phyloP scores from a whole-genome alignment of 2,329 filamentous ascomycete genomes.

The Fusarium citri region DNA sequence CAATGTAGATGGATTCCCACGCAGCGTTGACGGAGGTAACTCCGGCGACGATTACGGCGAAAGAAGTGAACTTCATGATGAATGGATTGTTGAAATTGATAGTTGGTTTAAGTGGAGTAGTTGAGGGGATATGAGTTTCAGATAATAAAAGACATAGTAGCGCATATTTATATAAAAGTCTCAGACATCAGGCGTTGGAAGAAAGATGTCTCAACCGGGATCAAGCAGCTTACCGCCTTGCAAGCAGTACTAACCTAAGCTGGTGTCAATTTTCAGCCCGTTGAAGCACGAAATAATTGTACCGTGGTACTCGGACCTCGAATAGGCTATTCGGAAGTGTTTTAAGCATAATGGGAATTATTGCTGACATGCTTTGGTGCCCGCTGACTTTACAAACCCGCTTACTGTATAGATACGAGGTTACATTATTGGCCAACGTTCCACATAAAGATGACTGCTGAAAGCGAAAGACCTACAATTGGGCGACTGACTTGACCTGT shows the following conservation, averaged over 20 bases:
- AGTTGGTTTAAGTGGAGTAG: too few relatives aligned
- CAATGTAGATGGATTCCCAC: background rate
- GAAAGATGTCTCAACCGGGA: rapidly evolving
- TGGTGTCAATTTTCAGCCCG: background rate
- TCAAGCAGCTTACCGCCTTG: background rate
- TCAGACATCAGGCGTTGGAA: background rate
- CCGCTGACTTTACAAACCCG: background rate
- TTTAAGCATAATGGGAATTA: background rate
- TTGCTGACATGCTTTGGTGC: background rate
- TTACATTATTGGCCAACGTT: background rate
- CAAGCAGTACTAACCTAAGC: background rate
- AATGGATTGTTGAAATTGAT: too few relatives aligned
- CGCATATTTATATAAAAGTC: background rate
- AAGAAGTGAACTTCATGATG: background rate
- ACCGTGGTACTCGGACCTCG: background rate
- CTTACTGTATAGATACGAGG: background rate
- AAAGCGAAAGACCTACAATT: background rate
- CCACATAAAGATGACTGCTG: background rate
- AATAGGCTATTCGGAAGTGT: background rate
- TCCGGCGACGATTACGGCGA: background rate
- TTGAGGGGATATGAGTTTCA: background rate
- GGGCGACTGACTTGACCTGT: background rate
- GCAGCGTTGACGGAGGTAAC: background rate
- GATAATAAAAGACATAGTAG: too few relatives aligned
- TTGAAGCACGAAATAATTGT: background rate